Evolutionary conservation across 1,284 basidiomycete genomes (phyloP).

Genomic region (Moesziomyces parantarcticus): DNA sequence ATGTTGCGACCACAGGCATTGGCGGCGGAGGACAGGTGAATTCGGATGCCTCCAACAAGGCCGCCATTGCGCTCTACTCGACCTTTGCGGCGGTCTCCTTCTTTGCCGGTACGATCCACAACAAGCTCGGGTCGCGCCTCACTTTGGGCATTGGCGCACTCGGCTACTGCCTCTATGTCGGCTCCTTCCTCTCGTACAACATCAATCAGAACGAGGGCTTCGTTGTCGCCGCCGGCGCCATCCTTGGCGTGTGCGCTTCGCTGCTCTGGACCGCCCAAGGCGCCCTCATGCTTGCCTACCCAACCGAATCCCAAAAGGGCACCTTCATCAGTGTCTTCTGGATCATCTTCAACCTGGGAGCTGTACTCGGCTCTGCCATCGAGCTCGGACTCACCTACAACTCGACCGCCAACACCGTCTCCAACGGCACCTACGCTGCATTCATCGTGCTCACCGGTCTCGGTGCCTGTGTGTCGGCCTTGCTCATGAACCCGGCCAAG

Average conservation of each 20-base stretch:
- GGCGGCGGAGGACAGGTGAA: slow-evolving; percentile 69
- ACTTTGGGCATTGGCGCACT: slow-evolving; percentile 78
- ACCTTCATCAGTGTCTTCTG: slow-evolving; percentile 77
- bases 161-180: slow-evolving; percentile 75
- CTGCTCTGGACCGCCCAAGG: slow-evolving; percentile 77
- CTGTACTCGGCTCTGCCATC: slow-evolving; percentile 77
- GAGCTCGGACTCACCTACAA: slow-evolving; percentile 70
- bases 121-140: slow-evolving; percentile 76
- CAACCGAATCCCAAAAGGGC: slow-evolving; percentile 78
- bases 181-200: slow-evolving; percentile 73
- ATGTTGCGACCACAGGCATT: slow-evolving; percentile 61
- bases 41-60: slow-evolving; percentile 33
- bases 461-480: slow-evolving; percentile 38
- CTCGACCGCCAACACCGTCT: slow-evolving; percentile 40
- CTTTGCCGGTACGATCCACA: slow-evolving; percentile 76
- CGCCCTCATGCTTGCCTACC: slow-evolving; percentile 83
- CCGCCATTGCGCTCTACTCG: slow-evolving; percentile 58
- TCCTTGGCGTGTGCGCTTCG: slow-evolving; percentile 84
- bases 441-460: slow-evolving; percentile 57
- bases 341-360: slow-evolving; percentile 76
- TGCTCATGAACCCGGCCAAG: slow-evolving; percentile 52
- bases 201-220: slow-evolving; percentile 67
- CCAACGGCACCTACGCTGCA: slow-evolving; percentile 52
- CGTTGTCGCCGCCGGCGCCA: slow-evolving; percentile 78
- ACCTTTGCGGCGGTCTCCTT: slow-evolving; percentile 62